A percentile compares a stretch with the other conserved stretches of the same genome.
phyloP scores from a whole-genome alignment of 257 asterid genomes.

The Solanum gandarillasii region DNA sequence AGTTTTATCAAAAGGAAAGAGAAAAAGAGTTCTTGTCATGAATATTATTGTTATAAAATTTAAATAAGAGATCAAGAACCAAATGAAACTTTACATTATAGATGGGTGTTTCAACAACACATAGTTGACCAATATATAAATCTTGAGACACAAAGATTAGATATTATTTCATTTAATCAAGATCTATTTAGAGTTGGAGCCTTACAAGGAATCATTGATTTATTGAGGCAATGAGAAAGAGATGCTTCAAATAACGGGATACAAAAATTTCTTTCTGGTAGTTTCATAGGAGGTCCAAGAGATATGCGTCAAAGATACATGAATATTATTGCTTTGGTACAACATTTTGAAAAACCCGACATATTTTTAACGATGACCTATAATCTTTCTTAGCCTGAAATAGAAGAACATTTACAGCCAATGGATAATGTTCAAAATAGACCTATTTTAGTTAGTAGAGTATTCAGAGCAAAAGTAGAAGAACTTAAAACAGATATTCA shows the following conservation, averaged over 20 bases:
- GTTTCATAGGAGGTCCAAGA: no score
- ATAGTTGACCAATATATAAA: neutral
- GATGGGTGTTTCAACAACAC: neutral
- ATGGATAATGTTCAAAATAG: neutral
- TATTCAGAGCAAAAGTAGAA: no score
- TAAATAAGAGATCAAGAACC: neutral
- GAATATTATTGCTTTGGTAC: no score
- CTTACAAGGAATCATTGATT: neutral
- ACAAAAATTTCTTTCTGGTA: neutral
- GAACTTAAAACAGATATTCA: no score
- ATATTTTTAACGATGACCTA: no score
- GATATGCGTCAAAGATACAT: no score
- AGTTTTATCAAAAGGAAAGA: no score
- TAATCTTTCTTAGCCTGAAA: no score
- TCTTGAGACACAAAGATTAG: neutral
- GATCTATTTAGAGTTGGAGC: neutral
- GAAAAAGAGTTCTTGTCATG: no score
- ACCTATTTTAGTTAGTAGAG: neutral
- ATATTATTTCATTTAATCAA: neutral
- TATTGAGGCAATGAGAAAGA: neutral
- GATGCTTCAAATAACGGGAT: neutral
- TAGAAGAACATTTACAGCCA: neutral
- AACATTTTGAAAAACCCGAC: no score
- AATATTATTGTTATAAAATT: neutral
- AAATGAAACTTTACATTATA: neutral